Evolutionary conservation across 495 filamentous ascomycete species (phyloP), one percentile per base, ranked within the genome.

Genomic region (Bryoglossum gracile): DNA sequence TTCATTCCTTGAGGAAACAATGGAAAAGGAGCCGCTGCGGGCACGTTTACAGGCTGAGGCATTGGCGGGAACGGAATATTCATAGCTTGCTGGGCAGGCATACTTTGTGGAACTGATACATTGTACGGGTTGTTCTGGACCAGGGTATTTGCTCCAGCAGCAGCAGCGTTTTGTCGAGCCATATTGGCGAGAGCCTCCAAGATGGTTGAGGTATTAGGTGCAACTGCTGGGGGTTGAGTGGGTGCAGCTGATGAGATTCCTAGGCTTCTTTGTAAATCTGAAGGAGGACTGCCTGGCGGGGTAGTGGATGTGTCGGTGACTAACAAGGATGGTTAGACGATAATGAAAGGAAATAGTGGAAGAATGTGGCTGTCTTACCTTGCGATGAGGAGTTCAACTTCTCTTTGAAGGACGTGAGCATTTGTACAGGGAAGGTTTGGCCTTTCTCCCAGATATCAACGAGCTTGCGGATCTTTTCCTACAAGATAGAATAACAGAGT

Each of bases 381-480:
- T 55, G 67, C 62, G 65, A 60, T 26, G 77, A 68, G 48, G 77
- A 71, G 50, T 75, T 82, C 62, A 95, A 66, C 65, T 86, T 92
- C 60, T 89, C 76, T 64, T 89, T 94, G 76, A 95, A 95, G 13
- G 78, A 78, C 38, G 76, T 75, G 59, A 98, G 77, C 82, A 95
- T 84, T 25, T 80, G 62, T 17, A 78, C 63, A 21, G 91, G 90
- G 67, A 98, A 97, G 22, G 89, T 97, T 60, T 81, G 80, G 47
- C 87, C 89, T 53, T 90, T 89, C 62, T 97, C 91, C 92, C 92
- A 98, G 60, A 98, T 98, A 63, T 94, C 89, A 69, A 96, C 73
- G 60, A 97, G 80, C 65, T 96, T 95, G 66, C 78, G 86, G 62
- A 95, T 91, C 75, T 94, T 96, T 67, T 92, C 90, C 89, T 95